Conservation (phyloP, 345 rosid genomes). For the Euclidium syriacum region DNA sequence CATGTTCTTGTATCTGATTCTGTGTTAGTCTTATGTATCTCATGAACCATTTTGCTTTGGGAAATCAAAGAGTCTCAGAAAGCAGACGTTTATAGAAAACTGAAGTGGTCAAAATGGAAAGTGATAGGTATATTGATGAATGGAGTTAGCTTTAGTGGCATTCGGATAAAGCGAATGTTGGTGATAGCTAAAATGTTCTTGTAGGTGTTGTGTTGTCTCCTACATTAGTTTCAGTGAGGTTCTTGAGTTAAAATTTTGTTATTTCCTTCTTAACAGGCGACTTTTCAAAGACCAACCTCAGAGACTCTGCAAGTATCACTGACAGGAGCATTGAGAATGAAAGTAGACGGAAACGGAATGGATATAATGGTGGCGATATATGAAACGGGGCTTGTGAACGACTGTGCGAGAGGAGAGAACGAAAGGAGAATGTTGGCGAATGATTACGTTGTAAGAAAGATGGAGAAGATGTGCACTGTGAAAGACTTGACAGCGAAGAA, state of each 20-base stretch:
- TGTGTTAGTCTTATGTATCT: not conserved
- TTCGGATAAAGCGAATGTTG: not conserved
- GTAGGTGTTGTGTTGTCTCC: not conserved
- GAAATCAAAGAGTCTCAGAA: too few relatives aligned
- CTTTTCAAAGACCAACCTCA: slow-evolving; percentile 55
- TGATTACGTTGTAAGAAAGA: slow-evolving; percentile 71
- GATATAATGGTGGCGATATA: slow-evolving; percentile 76
- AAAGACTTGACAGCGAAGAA: slow-evolving; percentile 59
- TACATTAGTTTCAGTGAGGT: not conserved
- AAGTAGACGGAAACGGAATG: slow-evolving; percentile 51
- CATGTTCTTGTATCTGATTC: not conserved
- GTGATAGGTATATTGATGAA: not conserved
- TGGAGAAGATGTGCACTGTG: slow-evolving; percentile 65
- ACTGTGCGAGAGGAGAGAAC: slow-evolving; percentile 68
- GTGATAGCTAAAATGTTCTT: not conserved
- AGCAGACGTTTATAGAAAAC: too few relatives aligned
- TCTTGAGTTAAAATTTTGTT: not conserved
- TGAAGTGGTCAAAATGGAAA: too few relatives aligned
- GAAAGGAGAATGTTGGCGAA: slow-evolving; percentile 67
- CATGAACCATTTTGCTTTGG: not conserved
- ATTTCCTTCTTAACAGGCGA: slow-evolving; percentile 39
- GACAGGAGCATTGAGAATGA: slow-evolving; percentile 49
- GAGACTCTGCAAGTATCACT: slow-evolving; percentile 54
- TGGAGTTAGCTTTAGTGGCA: not conserved
- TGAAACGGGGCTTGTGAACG: slow-evolving; percentile 62